A percentile compares a stretch with the other conserved stretches of the same genome.
phyloP scores from a whole-genome alignment of 1,139 yeast species.

The Candida buenavistaensis region DNA sequence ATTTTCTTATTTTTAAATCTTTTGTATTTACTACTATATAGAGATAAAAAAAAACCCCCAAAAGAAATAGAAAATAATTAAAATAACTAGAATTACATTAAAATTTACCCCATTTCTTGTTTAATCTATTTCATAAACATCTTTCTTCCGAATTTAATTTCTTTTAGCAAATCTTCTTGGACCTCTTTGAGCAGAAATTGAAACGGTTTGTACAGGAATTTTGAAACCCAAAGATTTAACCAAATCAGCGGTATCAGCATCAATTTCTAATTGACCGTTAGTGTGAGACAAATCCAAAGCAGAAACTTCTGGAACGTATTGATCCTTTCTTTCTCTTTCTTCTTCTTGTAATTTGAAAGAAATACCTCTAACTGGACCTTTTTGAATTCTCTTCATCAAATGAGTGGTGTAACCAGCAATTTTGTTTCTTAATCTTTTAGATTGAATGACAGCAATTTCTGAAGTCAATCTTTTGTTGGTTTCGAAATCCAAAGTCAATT shows the following conservation, averaged over 20 bases:
- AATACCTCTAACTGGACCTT: constrained; percentile 99
- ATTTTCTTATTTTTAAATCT: not conserved
- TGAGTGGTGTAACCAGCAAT: constrained; percentile 99
- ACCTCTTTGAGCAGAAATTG: constrained; percentile 91
- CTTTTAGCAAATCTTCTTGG: constrained; percentile 96
- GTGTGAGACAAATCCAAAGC: constrained; percentile 98
- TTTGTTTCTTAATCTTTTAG: constrained; percentile 99
- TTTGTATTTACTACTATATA: constrained; percentile 2
- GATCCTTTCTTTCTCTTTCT: constrained; percentile 99
- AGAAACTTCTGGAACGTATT: constrained; percentile 99
- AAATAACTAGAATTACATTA: constrained; percentile 7
- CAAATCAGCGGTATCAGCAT: constrained; percentile 96
- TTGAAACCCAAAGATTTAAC: constrained; percentile 96
- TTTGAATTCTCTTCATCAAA: constrained; percentile 99
- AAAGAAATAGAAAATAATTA: constrained; percentile 2
- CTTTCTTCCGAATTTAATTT: constrained; percentile 49
- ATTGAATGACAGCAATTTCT: constrained; percentile 98
- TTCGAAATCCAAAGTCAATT: constrained; percentile 99
- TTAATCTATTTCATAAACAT: too few relatives aligned
- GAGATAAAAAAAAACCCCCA: constrained; percentile 1
- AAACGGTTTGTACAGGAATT: constrained; percentile 87
- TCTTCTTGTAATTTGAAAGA: constrained; percentile 99
- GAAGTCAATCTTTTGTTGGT: constrained; percentile 99
- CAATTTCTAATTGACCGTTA: constrained; percentile 96
- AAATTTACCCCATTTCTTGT: constrained; percentile 3